These are phyloP conservation scores for Byssoonygena ceratinophila DNA, from an alignment of 2,329 filamentous ascomycete genomes.

Conservation along the genomic window DNA sequence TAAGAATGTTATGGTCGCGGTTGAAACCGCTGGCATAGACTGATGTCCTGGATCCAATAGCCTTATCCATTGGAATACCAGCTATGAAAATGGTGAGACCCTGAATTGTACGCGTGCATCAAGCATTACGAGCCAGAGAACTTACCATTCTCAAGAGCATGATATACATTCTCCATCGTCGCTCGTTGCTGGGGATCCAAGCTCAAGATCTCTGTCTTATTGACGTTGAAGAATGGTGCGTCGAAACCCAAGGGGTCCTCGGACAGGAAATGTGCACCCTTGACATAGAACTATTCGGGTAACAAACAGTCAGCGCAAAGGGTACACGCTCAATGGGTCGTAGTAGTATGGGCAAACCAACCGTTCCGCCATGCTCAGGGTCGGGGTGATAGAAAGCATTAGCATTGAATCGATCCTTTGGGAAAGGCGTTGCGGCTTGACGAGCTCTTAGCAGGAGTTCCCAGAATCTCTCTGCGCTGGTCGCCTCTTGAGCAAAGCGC, in stretches of 20 bases:
- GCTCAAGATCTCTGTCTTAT: slow-evolving; percentile 13
- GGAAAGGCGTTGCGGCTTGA: slow-evolving; percentile 6
- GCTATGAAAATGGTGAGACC: slow-evolving; percentile 3
- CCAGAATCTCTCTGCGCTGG: slow-evolving; percentile 11
- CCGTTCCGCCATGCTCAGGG: slow-evolving; percentile 27
- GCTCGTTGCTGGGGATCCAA: slow-evolving; percentile 19
- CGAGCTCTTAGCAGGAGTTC: slow-evolving; percentile 6
- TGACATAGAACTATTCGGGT: slow-evolving; percentile 4
- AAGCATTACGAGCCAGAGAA: neutral
- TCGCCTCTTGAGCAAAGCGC: slow-evolving; percentile 10
- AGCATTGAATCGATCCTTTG: slow-evolving; percentile 26
- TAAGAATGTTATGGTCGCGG: slow-evolving; percentile 8
- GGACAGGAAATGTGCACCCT: slow-evolving; percentile 16
- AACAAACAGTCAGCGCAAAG: neutral
- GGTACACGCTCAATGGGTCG: slow-evolving; percentile 1
- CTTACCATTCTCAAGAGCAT: slow-evolving; percentile 19
- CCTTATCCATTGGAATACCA: slow-evolving; percentile 12
- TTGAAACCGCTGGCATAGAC: slow-evolving; percentile 10
- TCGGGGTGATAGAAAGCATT: slow-evolving; percentile 33
- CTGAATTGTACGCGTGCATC: neutral
- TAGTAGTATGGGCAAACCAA: slow-evolving; percentile 8
- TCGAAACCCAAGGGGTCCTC: slow-evolving; percentile 17
- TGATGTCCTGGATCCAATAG: slow-evolving; percentile 9
- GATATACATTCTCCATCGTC: slow-evolving; percentile 18
- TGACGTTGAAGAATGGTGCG: slow-evolving; percentile 15